Evolutionary conservation across 2,329 filamentous ascomycete genomes (phyloP), one percentile per base, ranked within the genome.

Genomic region (Whalleya microplaca): DNA sequence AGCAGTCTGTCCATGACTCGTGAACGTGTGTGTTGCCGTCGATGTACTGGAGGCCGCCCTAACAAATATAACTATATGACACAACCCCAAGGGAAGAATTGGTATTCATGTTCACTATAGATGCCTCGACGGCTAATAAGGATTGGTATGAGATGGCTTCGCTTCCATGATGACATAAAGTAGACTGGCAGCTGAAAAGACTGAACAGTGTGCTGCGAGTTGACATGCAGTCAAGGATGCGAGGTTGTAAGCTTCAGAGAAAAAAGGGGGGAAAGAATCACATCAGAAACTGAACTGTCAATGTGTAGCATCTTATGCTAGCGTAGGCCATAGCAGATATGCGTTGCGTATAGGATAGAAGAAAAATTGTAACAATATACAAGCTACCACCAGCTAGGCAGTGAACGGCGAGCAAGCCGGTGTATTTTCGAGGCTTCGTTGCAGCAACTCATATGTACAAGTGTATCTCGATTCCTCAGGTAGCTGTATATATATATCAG

Each of bases 401-500:
- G 8, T 37, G 14, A 37, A 37, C 10, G 14, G 32, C 14, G 32
- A 16, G 32, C 5, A 6, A 12, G 6, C 27, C 27, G 12, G 27
- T 29, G 6, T 29, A 29, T 5, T 6, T 5, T 6, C 27, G 6
- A 29, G 27, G 12, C 23, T 27, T 27, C 23, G 4, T 27, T 4
- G 9, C 9, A 27, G 23, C 23, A 4, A 27, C n/a, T 27, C 23
- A 27, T 27, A 27, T 27, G n/a, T n/a, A n/a, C n/a, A n/a, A n/a
- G n/a, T n/a, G n/a, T n/a, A n/a, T n/a, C n/a, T n/a, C n/a, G n/a
- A n/a, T n/a, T n/a, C n/a, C n/a, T n/a, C n/a, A 27, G 23, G 20
- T 47, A 47, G 8, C 16, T 50, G 20, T 51, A 51, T 37, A 21
- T 51, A 51, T 37, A 19, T 42, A 51, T 37, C 29, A 21, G 43